A percentile compares a stretch with the other conserved stretches of the same genome.
Evolutionary conservation across 177 flowering plant genomes (phyloP).

Genomic region (Vitis hybrid): DNA sequence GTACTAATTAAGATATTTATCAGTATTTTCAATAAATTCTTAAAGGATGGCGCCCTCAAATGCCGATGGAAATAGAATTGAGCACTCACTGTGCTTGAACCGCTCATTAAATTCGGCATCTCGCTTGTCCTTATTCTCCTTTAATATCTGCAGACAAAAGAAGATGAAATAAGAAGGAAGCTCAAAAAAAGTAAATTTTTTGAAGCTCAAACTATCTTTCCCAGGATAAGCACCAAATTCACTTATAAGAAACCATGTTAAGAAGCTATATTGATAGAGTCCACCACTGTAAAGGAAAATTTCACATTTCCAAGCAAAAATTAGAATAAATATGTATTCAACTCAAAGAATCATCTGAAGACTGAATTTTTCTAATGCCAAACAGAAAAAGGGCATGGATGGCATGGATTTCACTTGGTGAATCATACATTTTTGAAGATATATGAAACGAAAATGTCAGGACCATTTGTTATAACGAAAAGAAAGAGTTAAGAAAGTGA

Average conservation of each 20-base stretch:
- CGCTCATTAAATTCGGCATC: slow-evolving; percentile 97
- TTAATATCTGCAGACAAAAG: slow-evolving; percentile 56
- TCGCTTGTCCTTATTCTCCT: slow-evolving; percentile 91
- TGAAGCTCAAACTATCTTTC: background rate
- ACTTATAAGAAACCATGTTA: background rate
- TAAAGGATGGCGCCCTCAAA: background rate
- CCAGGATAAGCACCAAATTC: background rate
- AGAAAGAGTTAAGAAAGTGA: background rate
- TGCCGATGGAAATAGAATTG: background rate
- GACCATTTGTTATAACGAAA: background rate
- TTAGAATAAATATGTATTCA: too few relatives aligned
- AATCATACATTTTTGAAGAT: too few relatives aligned
- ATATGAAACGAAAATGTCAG: background rate
- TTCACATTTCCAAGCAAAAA: too few relatives aligned
- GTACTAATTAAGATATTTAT: background rate
- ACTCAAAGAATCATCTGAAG: too few relatives aligned
- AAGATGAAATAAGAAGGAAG: background rate
- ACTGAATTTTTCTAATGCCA: too few relatives aligned
- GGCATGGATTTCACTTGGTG: too few relatives aligned
- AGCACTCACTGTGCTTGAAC: slow-evolving; percentile 81
- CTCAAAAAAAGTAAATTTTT: background rate
- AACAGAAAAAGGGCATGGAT: too few relatives aligned
- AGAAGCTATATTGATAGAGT: background rate
- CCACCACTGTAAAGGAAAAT: too few relatives aligned
- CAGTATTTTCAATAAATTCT: background rate